Conservation (phyloP, 129 eudicot species). For the Flaveria ramosissima region DNA sequence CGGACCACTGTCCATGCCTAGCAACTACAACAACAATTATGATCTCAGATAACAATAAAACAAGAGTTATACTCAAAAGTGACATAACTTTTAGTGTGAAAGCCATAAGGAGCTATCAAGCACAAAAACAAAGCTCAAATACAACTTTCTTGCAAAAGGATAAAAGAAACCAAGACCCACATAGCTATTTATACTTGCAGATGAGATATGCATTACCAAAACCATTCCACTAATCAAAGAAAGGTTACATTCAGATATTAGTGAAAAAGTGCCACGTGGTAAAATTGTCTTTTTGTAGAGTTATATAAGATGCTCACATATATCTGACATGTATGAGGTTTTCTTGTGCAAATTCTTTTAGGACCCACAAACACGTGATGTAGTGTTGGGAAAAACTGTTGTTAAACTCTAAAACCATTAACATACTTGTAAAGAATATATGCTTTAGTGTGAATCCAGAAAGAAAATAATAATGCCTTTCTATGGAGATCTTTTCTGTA, state of each 20-base stretch:
- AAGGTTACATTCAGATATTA: conserved; percentile 33
- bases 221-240: conserved; percentile 30
- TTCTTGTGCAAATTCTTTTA: conserved; percentile 36
- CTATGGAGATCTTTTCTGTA: conserved; percentile 18
- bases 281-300: conserved; percentile 25
- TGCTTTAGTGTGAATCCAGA: conserved; percentile 25
- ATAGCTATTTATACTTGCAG: conserved; percentile 57
- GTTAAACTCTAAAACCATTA: conserved; percentile 21
- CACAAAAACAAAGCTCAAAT: conserved; percentile 31
- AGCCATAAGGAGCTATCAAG: conserved; percentile 41
- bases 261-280: conserved; percentile 46
- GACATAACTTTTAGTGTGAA: conserved; percentile 33
- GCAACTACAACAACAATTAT: conserved; percentile 43
- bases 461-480: conserved; percentile 33
- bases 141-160: conserved; percentile 39
- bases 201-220: not conserved
- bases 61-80: conserved; percentile 33
- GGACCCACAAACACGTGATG: conserved; percentile 53
- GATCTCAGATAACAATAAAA: conserved; percentile 29
- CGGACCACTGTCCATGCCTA: conserved; percentile 51
- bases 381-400: conserved; percentile 13
- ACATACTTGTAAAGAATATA: conserved; percentile 28
- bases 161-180: conserved; percentile 51
- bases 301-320: conserved; percentile 25
- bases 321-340: conserved; percentile 35